A percentile compares a stretch with the other conserved stretches of the same genome.
Evolutionary conservation across 176 grass and related monocot species (phyloP).

Genomic region (Oryza glaberrima): DNA sequence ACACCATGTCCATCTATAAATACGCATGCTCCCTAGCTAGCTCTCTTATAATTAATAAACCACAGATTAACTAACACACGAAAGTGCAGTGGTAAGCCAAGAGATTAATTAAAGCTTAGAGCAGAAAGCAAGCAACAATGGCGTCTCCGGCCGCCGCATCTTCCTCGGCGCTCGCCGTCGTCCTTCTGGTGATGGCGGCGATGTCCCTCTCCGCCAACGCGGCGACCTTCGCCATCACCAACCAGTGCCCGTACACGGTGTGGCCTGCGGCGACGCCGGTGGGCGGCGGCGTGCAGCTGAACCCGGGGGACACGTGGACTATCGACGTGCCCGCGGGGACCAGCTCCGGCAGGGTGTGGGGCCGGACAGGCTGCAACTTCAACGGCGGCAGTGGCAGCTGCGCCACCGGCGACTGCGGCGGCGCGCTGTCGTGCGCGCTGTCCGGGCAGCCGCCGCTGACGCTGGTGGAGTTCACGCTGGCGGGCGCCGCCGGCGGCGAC

Average conservation of each 20-base stretch:
- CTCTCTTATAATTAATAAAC: too few species aligned
- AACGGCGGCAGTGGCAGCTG: too few species aligned
- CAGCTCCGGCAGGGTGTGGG: too few species aligned
- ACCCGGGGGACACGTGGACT: neutral
- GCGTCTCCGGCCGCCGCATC: neutral
- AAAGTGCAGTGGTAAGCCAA: too few species aligned
- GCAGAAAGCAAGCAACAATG: neutral
- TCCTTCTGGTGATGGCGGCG: neutral
- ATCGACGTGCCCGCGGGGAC: constrained; percentile 1
- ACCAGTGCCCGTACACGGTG: constrained; percentile 54
- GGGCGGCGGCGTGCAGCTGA: constrained; percentile 14
- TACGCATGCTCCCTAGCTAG: too few species aligned
- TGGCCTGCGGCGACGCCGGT: constrained; percentile 48
- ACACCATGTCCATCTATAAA: too few species aligned
- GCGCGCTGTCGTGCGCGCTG: too few species aligned
- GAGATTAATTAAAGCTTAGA: too few species aligned
- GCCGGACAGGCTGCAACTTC: too few species aligned
- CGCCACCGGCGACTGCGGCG: too few species aligned
- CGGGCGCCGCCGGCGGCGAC: neutral
- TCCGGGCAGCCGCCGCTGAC: too few species aligned
- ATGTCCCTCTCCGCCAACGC: neutral
- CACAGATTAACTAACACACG: too few species aligned
- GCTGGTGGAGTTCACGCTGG: constrained; percentile 13
- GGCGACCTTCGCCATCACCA: constrained; percentile 46
- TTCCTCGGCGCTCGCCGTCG: constrained; percentile 1